Conservation (phyloP, 805 yeast genomes). For the Yamadazyma sp. region DNA sequence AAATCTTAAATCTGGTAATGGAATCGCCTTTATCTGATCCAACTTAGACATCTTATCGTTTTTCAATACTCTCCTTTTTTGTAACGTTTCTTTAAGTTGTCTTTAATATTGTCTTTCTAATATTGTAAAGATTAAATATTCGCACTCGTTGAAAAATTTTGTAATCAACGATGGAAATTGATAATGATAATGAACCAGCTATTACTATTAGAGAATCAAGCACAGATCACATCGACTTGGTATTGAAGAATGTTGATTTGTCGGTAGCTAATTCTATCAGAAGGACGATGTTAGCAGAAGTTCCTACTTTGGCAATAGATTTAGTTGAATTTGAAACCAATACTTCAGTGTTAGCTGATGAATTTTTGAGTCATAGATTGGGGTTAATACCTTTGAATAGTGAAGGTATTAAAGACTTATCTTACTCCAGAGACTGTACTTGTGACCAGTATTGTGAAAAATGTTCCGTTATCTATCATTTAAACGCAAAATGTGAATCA, state of each 20-base stretch:
- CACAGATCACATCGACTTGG: constrained; percentile 85
- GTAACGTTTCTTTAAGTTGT: background rate
- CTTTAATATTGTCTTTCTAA: background rate
- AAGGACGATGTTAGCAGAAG: constrained; percentile 91
- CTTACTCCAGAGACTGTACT: constrained; percentile 92
- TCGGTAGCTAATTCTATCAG: constrained; percentile 90
- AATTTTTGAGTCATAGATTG: constrained; percentile 88
- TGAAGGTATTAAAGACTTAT: constrained; percentile 75
- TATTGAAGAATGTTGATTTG: constrained; percentile 80
- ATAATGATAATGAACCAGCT: constrained; percentile 56
- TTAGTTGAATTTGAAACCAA: constrained; percentile 90
- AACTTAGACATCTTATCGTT: constrained; percentile 2
- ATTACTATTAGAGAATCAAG: constrained; percentile 87
- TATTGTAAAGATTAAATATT: background rate
- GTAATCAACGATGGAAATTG: constrained; percentile 20
- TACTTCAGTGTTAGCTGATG: constrained; percentile 95
- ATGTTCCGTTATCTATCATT: constrained; percentile 83
- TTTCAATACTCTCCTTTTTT: background rate
- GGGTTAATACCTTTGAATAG: constrained; percentile 90
- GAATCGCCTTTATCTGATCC: constrained; percentile 8
- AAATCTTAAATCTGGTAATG: constrained; percentile 63
- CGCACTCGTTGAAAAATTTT: constrained; percentile 10
- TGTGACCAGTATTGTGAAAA: constrained; percentile 97
- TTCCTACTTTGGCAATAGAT: constrained; percentile 95
- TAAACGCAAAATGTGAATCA: constrained; percentile 85